phyloP scores from a whole-genome alignment of 2,329 filamentous ascomycete genomes.

The Colletotrichum graminicola region DNA sequence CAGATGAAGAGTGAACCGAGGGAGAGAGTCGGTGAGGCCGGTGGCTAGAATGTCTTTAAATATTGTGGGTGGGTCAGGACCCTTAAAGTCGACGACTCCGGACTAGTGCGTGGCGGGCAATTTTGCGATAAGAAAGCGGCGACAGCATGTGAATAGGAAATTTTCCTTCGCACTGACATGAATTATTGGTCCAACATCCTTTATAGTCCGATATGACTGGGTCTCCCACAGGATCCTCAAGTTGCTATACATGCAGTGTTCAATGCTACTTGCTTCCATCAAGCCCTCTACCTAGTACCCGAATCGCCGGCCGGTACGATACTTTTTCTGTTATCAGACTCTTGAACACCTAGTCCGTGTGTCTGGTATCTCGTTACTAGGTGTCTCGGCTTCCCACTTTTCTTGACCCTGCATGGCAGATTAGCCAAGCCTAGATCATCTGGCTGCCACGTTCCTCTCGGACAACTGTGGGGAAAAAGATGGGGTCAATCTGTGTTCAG shows the following conservation, averaged over 20 bases:
- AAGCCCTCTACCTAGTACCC: background rate
- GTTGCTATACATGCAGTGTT: background rate
- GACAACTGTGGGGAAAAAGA: background rate
- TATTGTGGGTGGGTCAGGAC: constrained; percentile 28
- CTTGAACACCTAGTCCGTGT: background rate
- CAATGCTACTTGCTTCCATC: background rate
- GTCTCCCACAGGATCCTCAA: background rate
- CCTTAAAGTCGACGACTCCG: constrained; percentile 18
- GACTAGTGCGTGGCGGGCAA: constrained; percentile 33
- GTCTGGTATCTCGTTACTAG: background rate
- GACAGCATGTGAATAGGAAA: background rate
- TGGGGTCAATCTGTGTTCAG: background rate
- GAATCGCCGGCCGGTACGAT: background rate
- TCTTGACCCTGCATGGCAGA: background rate
- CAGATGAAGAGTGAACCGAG: background rate
- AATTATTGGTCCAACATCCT: background rate
- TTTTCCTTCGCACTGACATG: background rate
- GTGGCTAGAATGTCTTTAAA: constrained; percentile 23
- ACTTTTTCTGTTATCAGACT: background rate
- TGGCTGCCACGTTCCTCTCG: background rate
- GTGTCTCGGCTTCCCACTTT: background rate
- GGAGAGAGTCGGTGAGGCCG: constrained; percentile 6
- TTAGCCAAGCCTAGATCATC: background rate
- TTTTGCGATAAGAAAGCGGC: constrained; percentile 23
- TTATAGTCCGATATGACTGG: background rate